Evolutionary conservation across 306 rosid species (phyloP), one percentile per base, ranked within the genome.

Genomic region (Boehmeria nivea): DNA sequence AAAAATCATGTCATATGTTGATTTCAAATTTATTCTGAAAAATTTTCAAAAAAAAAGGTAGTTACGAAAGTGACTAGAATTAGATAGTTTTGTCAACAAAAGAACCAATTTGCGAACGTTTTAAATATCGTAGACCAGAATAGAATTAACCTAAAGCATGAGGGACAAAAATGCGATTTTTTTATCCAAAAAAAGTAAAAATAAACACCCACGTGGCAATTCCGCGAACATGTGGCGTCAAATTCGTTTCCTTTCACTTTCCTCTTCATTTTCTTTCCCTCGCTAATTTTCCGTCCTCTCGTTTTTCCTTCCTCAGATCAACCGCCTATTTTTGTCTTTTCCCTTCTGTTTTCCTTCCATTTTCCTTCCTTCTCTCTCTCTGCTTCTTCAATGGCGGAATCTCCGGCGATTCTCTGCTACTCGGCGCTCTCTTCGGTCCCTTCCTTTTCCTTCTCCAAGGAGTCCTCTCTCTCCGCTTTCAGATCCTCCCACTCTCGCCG

Each of bases 331-430:
- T 43, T 45, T 9, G 18, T 31, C 43, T 44, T 48, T 31, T 60
- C 59, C 51, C 54, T 44, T 48, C 36, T 16, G n/a, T 33, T 14
- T 15, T 33, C 22, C 54, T 44, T 25, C 37, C 37, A 22, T 33
- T 12, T 10, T 43, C 25, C 37, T n/a, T n/a, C n/a, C n/a, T n/a
- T n/a, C n/a, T n/a, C n/a, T n/a, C n/a, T 42, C 56, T 28, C 44
- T 39, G 13, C 18, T 31, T 1, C 60, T 45, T 1, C 66, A 28
- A 84, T 87, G 98, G 91, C 88, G 42, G 95, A 84, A 57, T 48
- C 83, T 6, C 66, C 86, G 8, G 54, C 59, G 20, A 64, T 81
- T 39, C 64, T 83, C 1, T 75, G 70, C 68, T 72, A 78, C 78
- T 78, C 85, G 0, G 46, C 71, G 33, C 19, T 50, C 78, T 59